These are phyloP conservation scores for Camellia sinensis DNA, from an alignment of 148 eudicot genomes.

Conservation along the genomic window DNA sequence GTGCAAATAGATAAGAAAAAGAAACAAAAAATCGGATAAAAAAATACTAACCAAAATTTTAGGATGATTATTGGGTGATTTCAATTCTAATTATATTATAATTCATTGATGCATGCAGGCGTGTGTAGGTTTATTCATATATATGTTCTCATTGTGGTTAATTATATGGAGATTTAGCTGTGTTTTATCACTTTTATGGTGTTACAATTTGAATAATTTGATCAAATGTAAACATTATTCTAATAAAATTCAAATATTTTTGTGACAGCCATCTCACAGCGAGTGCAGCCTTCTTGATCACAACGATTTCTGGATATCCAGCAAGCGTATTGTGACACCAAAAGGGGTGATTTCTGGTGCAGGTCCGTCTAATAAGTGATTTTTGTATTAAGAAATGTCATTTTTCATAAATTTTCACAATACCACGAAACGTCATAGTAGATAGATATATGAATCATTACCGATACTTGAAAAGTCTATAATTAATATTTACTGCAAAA, in stretches of 20 bases:
- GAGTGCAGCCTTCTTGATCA: constrained; percentile 68
- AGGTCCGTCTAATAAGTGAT: constrained; percentile 38
- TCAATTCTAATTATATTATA: neutral
- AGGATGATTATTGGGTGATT: neutral
- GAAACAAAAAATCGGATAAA: neutral
- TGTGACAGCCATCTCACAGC: constrained; percentile 41
- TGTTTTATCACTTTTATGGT: neutral
- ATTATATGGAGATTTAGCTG: neutral
- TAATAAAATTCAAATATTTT: neutral
- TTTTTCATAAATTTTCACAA: neutral
- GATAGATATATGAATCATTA: neutral
- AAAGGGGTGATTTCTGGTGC: constrained; percentile 79
- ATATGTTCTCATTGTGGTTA: neutral
- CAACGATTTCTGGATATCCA: constrained; percentile 79
- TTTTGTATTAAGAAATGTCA: neutral
- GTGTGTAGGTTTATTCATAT: neutral
- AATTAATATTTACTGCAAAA: too few species aligned
- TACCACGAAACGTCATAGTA: neutral
- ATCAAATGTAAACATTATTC: neutral
- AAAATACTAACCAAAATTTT: neutral
- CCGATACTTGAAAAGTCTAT: too few species aligned
- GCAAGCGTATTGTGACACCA: constrained; percentile 90
- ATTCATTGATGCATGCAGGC: neutral
- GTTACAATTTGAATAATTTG: neutral
- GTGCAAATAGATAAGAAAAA: neutral